Evolutionary conservation across 176 grass and related monocot genomes (phyloP), one percentile per base, ranked within the genome.

Genomic region (Hordeum marinum): DNA sequence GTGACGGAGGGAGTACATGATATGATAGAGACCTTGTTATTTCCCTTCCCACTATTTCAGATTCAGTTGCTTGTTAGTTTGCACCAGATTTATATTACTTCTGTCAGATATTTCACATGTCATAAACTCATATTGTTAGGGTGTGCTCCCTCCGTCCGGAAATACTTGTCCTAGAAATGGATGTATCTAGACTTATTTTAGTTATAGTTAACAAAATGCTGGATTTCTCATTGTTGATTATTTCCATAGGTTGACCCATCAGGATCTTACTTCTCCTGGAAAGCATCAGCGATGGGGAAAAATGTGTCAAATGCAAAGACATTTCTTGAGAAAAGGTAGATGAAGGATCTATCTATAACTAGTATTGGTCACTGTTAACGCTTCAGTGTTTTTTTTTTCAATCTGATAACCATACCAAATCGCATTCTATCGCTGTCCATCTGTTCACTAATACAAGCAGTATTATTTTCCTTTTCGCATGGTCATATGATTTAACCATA

Each of bases 231-330:
- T 76, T 29, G 2, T 74, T 73, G 10, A 1, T 50, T 83, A 20
- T 82, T 82, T 85, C 41, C 80, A 11, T 75, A 98, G 96, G 96
- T 98, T 73, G 96, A 98, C 54, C 93, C 96, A 25, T 98, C 96
- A 72, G 96, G 96, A 77, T 98, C 96, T 9, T 98, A 98, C 83
- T 98, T 98, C 83, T 95, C 96, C n/a, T 95, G 96, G 96, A 98
- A 98, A 86, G 96, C 96, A 72, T 98, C 96, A 87, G 96, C 96
- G 25, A 98, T 95, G 93, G 96, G 96, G 8, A 98, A 98, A 90
- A 98, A 98, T 60, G 93, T 98, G 21, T 98, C 96, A 50, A 95
- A 98, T 78, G 96, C 96, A 37, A 98, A 98, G 77, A 95, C 96
- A 0, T 98, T 98, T 90, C 96, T 95, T 76, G 93, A 98, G 68